phyloP scores from a whole-genome alignment of 2,329 filamentous ascomycete species.

The Endoconidiophora laricicola region DNA sequence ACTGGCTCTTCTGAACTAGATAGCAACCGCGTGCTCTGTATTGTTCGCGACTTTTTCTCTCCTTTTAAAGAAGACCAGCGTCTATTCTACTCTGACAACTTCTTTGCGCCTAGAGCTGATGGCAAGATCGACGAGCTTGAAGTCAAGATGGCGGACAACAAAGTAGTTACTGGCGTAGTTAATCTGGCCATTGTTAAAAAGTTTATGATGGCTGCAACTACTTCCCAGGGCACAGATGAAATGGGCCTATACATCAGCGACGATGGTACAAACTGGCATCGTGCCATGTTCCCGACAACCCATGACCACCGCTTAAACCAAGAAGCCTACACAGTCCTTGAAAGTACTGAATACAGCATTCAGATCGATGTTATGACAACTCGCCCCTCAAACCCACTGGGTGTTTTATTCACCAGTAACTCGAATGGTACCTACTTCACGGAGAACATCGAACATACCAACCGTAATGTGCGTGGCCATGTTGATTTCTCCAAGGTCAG shows the following conservation, averaged over 20 bases:
- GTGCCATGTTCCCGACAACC: constrained; percentile 70
- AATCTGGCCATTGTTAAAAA: constrained; percentile 74
- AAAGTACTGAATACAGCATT: constrained; percentile 95
- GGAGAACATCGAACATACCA: constrained; percentile 80
- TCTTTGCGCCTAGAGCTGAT: constrained; percentile 42
- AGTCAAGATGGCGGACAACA: constrained; percentile 56
- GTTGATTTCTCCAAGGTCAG: constrained; percentile 94
- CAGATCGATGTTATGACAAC: constrained; percentile 82
- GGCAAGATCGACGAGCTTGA: constrained; percentile 47
- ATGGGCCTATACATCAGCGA: constrained; percentile 81
- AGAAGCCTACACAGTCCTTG: constrained; percentile 80
- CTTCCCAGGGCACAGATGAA: constrained; percentile 66
- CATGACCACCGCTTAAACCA: constrained; percentile 56
- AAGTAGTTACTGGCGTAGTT: constrained; percentile 62
- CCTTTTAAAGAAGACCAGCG: constrained; percentile 57
- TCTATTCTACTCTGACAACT: constrained; percentile 67
- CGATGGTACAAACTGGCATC: constrained; percentile 74
- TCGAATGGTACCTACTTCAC: constrained; percentile 96
- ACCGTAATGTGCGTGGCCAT: constrained; percentile 55
- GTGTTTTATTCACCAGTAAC: constrained; percentile 85
- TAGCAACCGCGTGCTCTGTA: constrained; percentile 59
- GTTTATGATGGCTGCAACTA: constrained; percentile 69
- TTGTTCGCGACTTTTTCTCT: constrained; percentile 57
- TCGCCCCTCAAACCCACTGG: constrained; percentile 52
- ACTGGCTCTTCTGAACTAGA: constrained; percentile 50